Base-by-base conservation (phyloP, 306 rosid species). In the Trichosanthes cucumerina region DNA sequence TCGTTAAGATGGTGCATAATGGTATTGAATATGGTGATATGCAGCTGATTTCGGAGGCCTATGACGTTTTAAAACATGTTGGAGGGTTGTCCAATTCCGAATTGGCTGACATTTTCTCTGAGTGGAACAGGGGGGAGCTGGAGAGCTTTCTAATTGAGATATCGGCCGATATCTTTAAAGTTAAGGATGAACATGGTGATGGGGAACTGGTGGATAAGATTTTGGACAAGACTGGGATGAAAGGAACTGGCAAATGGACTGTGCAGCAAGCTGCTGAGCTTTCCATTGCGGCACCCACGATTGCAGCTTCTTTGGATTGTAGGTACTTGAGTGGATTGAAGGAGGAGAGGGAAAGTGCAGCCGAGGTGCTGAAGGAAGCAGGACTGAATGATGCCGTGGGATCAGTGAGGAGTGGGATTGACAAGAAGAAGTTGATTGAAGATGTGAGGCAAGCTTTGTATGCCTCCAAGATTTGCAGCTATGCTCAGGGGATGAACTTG, bases 261-360 rank as follows among this genome's bases (percentile, higher is more conserved):
- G 97, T 94, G 26, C 98, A 94, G 63, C 96, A 94, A 80, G 97
- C 97, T 0, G 98, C 98, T 3, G 98, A 94, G 89, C 85, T 94
- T 0, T 94, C 98, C 0, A 90, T 94, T 11, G 98, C 98, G 0
- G 97, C 98, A 0, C 97, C 97, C 0, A 94, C 98, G 0, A 94
- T 94, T 41, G 97, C 98, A 0, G 97, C 98, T 0, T 94, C 98
- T 1, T 76, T 94, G 85, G 98, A 94, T 68, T 91, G 93, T 72
- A 77, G 98, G 73, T 94, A 79, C 75, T 77, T 94, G 81, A 94
- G 98, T 49, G 98, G 97, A 33, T 81, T 94, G 81, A 94, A 94
- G 86, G 97, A 90, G 52, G 98, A 94, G 88, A 90, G 98, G 80
- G 97, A 90, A 86, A 85, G 60, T 73, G 98, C 98, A 0, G 88